Evolutionary conservation across 345 rosid species (phyloP).

Genomic region (Gossypium thurberi): DNA sequence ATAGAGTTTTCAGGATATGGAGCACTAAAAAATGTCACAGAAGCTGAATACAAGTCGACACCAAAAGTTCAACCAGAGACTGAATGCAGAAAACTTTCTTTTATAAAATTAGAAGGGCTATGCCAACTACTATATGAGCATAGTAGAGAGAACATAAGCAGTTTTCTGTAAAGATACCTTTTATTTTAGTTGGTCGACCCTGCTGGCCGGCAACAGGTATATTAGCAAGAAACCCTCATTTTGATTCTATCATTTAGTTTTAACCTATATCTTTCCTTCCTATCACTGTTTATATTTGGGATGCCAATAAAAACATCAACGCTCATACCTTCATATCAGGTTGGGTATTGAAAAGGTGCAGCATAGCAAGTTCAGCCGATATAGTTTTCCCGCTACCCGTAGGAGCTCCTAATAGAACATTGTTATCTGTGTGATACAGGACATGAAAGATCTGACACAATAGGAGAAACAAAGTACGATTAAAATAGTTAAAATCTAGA

Average conservation of each 20-base stretch:
- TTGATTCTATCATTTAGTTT: background rate
- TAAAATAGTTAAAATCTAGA: conserved; percentile 6
- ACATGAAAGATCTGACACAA: conserved; percentile 74
- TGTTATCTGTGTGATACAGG: conserved; percentile 82
- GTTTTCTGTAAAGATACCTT: background rate
- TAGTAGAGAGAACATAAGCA: background rate
- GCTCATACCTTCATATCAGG: conserved; percentile 85
- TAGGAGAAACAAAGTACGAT: conserved; percentile 16
- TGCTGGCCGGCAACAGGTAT: background rate
- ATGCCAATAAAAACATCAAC: conserved; percentile 12
- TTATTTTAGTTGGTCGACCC: background rate
- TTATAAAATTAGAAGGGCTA: background rate
- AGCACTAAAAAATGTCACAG: background rate
- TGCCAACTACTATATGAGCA: background rate
- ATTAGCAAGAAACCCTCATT: background rate
- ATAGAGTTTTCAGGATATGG: background rate
- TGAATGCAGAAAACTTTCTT: background rate
- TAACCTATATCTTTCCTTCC: background rate
- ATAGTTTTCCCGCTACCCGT: conserved; percentile 99
- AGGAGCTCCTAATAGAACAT: conserved; percentile 94
- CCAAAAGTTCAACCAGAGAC: background rate
- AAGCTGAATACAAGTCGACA: background rate
- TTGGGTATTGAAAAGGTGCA: conserved; percentile 83
- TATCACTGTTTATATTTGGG: background rate
- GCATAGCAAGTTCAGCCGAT: conserved; percentile 98